phyloP scores from a whole-genome alignment of 257 asterid species.

The Ilex aquifolium region DNA sequence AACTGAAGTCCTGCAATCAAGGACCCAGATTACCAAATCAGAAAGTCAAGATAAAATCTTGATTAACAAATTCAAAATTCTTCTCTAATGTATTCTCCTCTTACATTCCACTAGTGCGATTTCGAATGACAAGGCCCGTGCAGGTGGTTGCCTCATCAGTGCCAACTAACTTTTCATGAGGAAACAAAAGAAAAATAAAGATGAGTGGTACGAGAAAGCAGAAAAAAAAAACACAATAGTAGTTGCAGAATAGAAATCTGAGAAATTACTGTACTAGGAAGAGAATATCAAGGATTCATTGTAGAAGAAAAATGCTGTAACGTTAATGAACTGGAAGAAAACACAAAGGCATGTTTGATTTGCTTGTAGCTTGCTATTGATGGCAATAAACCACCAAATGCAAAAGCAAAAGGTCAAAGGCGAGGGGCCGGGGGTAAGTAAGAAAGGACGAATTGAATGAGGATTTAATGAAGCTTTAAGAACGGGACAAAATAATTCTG shows the following conservation, averaged over 20 bases:
- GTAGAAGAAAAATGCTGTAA: neutral
- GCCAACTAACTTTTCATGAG: slow-evolving; percentile 53
- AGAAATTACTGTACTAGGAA: neutral
- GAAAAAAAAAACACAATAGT: slow-evolving; percentile 1
- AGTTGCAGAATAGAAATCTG: neutral
- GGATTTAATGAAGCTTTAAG: no score
- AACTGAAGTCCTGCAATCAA: slow-evolving; percentile 63
- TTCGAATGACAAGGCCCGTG: slow-evolving; percentile 69
- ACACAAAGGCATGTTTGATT: neutral
- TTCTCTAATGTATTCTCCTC: slow-evolving; percentile 13
- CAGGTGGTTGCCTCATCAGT: slow-evolving; percentile 99
- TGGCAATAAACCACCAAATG: neutral
- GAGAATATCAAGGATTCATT: neutral
- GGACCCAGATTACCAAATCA: slow-evolving; percentile 7
- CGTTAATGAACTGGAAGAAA: neutral
- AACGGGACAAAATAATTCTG: no score
- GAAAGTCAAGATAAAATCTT: slow-evolving; percentile 6
- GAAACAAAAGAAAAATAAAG: neutral
- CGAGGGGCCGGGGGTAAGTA: neutral
- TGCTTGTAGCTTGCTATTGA: neutral
- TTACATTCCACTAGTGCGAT: slow-evolving; percentile 71
- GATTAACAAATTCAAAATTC: slow-evolving; percentile 8
- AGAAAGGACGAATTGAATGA: neutral
- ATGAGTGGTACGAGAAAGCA: slow-evolving; percentile 9
- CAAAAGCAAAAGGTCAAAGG: neutral